Conservation (phyloP, 1,284 basidiomycete genomes). For the Puccinia horiana region DNA sequence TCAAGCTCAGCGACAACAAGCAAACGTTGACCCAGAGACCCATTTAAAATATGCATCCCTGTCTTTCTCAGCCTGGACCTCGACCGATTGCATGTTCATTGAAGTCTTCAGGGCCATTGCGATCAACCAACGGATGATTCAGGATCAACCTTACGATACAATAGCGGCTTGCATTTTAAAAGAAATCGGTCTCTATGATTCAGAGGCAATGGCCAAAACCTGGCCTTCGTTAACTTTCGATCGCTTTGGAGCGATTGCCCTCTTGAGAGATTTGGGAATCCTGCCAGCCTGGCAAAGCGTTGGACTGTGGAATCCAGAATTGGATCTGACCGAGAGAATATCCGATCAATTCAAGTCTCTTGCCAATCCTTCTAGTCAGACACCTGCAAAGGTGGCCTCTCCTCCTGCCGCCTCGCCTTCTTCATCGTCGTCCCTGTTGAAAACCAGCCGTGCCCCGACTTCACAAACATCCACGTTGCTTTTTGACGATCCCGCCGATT, state of each 20-base stretch:
- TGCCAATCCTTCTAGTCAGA: constrained; percentile 29
- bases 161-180: constrained; percentile 44
- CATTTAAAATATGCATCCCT: constrained; percentile 42
- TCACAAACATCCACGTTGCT: constrained; percentile 33
- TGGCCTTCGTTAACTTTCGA: constrained; percentile 49
- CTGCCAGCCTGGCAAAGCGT: constrained; percentile 49
- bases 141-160: constrained; percentile 49
- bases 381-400: neutral
- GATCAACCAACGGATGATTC: constrained; percentile 49
- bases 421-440: neutral
- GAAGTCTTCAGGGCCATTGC: constrained; percentile 48
- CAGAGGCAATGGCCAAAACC: constrained; percentile 41
- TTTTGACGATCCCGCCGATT: constrained; percentile 60
- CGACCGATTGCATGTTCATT: constrained; percentile 43
- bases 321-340: constrained; percentile 37
- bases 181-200: constrained; percentile 46
- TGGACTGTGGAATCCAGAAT: constrained; percentile 46
- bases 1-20: constrained; percentile 20
- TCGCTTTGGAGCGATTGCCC: constrained; percentile 47
- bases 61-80: constrained; percentile 28
- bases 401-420: neutral
- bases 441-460: neutral
- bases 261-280: constrained; percentile 44
- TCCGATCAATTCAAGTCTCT: constrained; percentile 48
- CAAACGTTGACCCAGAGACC: neutral